These are phyloP conservation scores for Trichoderma asperellum DNA, from an alignment of 2,329 filamentous ascomycete genomes.

Conservation along the genomic window DNA sequence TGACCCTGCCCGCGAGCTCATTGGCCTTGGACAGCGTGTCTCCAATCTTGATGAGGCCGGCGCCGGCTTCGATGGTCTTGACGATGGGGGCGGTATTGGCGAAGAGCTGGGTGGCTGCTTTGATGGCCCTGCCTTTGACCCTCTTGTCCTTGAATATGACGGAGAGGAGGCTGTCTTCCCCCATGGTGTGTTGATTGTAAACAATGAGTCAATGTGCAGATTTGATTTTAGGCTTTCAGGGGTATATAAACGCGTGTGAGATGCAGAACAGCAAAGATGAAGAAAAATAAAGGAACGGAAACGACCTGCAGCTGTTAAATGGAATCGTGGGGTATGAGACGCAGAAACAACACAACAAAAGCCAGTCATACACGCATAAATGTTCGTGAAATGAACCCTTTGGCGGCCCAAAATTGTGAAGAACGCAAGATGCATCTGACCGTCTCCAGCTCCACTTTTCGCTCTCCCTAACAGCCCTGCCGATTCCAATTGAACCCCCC, in stretches of 20 bases:
- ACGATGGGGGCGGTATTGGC: slow-evolving; percentile 24
- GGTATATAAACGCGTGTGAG: background rate
- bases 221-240: background rate
- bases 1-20: slow-evolving; percentile 24
- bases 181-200: slow-evolving; percentile 11
- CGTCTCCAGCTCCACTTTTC: slow-evolving; percentile 19
- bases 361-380: slow-evolving; percentile 15
- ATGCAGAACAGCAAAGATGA: background rate
- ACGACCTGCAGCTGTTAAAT: background rate
- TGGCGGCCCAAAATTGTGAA: slow-evolving; percentile 25
- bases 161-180: slow-evolving; percentile 21
- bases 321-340: slow-evolving; percentile 12
- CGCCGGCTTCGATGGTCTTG: slow-evolving; percentile 37
- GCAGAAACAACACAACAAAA: background rate
- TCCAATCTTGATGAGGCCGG: slow-evolving; percentile 36
- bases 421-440: slow-evolving; percentile 19
- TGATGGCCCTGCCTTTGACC: slow-evolving; percentile 13
- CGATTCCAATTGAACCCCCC: background rate
- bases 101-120: slow-evolving; percentile 19
- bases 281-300: background rate
- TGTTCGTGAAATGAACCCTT: slow-evolving; percentile 7
- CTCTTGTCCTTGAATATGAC: slow-evolving; percentile 22
- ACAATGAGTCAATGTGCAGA: background rate
- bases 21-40: slow-evolving; percentile 35
- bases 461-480: slow-evolving; percentile 18